Base-by-base conservation (phyloP, 805 yeast species). In the Tetrapisispora fleetii region DNA sequence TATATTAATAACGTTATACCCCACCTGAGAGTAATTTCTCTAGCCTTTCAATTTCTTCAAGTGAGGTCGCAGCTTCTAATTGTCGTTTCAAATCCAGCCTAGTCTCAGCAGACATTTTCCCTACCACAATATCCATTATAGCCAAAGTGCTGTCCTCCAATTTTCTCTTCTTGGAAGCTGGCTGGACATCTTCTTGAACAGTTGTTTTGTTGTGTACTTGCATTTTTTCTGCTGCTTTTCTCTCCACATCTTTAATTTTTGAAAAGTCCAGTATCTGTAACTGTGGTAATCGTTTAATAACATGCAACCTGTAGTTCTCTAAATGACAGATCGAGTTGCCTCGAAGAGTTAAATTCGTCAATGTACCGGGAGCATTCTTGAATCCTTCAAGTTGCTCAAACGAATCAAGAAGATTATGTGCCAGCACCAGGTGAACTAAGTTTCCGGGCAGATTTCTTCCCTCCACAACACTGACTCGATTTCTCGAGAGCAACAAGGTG, bases 41-140 rank as follows among this genome's bases (percentile, higher is more conserved):
- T 22, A 89, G 76, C 45, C 78, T 68, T 50, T 81, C 85, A 7
- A 89, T 85, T 53, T 90, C 96, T 6, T 76, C 85, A 49, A 90
- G 60, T 46, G 81, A 79, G 4, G 79, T 73, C 1, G 96, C 95
- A 32, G 67, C 69, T 46, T 73, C 71, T 48, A 90, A 68, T 52
- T 78, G 74, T 39, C 69, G 59, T 52, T 80, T 72, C 44, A 90
- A 64, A 42, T 67, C 65, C 14, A 64, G 63, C 49, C 71, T 75
- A 37, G 82, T 88, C 35, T 74, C 78, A 0, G 71, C 75, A 1
- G 81, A 70, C 55, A 86, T 69, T 50, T 73, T 78, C 24, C 66
- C 60, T 17, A 73, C 70, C 0, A 69, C 69, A 18, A 54, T 55
- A 35, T 63, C 60, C 61, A 72, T 62, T 27, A 64, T 58, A 45